phyloP scores from a whole-genome alignment of 2,329 filamentous ascomycete species.

The Aquanectria penicillioides region DNA sequence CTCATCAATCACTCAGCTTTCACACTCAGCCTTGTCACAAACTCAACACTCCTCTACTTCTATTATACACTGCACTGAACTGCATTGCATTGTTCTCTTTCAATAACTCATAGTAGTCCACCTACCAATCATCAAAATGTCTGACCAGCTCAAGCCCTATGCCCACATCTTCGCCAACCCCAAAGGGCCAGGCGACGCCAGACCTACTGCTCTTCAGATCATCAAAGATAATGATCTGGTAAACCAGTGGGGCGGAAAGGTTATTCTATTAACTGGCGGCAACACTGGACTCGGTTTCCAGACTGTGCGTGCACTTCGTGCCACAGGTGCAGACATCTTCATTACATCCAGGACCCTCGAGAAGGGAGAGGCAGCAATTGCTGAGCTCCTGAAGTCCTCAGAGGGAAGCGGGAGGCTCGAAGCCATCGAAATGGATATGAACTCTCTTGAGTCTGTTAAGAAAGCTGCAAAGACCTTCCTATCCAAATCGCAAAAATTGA shows the following conservation, averaged over 20 bases:
- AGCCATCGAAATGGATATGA: slow-evolving; percentile 46
- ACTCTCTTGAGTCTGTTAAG: slow-evolving; percentile 46
- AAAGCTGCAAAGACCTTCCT: slow-evolving; percentile 32
- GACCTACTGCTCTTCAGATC: slow-evolving; percentile 50
- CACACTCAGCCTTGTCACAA: background rate
- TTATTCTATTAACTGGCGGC: slow-evolving; percentile 55
- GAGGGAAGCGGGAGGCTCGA: slow-evolving; percentile 40
- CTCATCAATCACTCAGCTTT: background rate
- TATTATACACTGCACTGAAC: too few relatives aligned
- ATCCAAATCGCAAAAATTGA: slow-evolving; percentile 27
- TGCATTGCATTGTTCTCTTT: background rate
- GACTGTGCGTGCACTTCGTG: slow-evolving; percentile 53
- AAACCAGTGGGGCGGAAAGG: slow-evolving; percentile 46
- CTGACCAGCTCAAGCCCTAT: slow-evolving; percentile 21
- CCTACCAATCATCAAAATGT: slow-evolving; percentile 4
- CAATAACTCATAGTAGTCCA: background rate
- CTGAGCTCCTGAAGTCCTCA: slow-evolving; percentile 9
- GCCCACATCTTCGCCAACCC: slow-evolving; percentile 5
- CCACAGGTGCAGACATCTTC: slow-evolving; percentile 56
- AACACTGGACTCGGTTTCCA: slow-evolving; percentile 56
- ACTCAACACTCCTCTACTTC: background rate
- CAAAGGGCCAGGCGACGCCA: slow-evolving; percentile 47
- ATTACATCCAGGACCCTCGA: slow-evolving; percentile 52
- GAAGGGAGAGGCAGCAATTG: slow-evolving; percentile 42
- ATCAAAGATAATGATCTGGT: slow-evolving; percentile 44